Percentiles rank a stretch among this genome's conserved stretches.
phyloP scores from a whole-genome alignment of 2,329 filamentous ascomycete genomes.

The Didymella pomorum region DNA sequence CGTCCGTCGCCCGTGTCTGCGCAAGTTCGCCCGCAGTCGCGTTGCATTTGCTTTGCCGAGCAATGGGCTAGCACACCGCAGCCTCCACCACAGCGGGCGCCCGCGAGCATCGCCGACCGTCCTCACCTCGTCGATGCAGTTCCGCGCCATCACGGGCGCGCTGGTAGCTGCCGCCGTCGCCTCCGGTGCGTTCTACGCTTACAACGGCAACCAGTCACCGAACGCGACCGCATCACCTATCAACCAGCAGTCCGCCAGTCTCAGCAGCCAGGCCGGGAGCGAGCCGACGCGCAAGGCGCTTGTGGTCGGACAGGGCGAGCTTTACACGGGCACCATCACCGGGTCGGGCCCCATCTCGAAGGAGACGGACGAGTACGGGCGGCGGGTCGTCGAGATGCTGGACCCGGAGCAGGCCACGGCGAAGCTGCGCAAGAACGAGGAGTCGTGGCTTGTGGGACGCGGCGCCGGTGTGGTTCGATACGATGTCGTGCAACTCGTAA shows the following conservation, averaged over 20 bases:
- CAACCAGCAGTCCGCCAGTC: constrained; percentile 42
- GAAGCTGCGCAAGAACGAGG: constrained; percentile 86
- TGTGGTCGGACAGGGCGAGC: constrained; percentile 87
- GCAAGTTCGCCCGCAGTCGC: constrained; percentile 63
- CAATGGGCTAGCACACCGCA: constrained; percentile 59
- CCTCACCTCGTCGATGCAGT: constrained; percentile 76
- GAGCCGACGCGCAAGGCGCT: constrained; percentile 72
- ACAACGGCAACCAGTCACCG: constrained; percentile 56
- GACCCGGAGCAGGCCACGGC: constrained; percentile 92
- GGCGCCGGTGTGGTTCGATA: constrained; percentile 93
- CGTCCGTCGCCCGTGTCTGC: constrained; percentile 70
- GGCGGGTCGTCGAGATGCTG: constrained; percentile 93
- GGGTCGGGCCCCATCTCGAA: constrained; percentile 89
- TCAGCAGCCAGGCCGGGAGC: constrained; percentile 47
- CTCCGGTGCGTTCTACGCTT: constrained; percentile 79
- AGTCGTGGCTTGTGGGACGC: constrained; percentile 88
- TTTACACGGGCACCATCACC: constrained; percentile 86
- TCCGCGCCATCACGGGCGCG: constrained; percentile 72
- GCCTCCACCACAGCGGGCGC: constrained; percentile 51
- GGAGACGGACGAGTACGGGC: constrained; percentile 81
- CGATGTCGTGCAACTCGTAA: constrained; percentile 85
- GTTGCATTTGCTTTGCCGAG: constrained; percentile 38
- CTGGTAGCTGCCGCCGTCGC: constrained; percentile 73
- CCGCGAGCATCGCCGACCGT: constrained; percentile 52
- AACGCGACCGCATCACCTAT: constrained; percentile 31